These are phyloP conservation scores for Dictyostelium purpureum DNA, from an alignment of 78 protist species.

Conservation along the genomic window DNA sequence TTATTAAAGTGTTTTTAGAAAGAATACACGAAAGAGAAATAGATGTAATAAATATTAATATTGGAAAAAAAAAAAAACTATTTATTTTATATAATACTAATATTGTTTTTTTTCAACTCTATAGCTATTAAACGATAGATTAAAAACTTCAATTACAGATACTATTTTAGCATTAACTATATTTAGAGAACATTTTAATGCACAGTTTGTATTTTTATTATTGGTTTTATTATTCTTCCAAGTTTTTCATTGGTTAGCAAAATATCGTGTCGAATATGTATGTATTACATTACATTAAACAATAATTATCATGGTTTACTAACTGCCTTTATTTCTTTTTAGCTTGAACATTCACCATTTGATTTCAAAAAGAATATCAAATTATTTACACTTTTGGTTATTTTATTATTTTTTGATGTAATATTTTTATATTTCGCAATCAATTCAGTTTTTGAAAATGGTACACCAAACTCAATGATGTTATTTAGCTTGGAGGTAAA, in stretches of 20 bases:
- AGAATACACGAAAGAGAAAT: slow-evolving; percentile 74
- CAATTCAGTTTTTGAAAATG: background rate
- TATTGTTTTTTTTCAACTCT: background rate
- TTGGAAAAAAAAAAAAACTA: background rate
- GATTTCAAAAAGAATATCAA: slow-evolving; percentile 67
- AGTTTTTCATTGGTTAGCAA: slow-evolving; percentile 91
- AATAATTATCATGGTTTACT: background rate
- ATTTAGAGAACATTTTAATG: slow-evolving; percentile 91
- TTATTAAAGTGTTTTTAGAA: slow-evolving; percentile 58
- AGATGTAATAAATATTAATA: slow-evolving; percentile 38
- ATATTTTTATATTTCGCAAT: slow-evolving; percentile 51
- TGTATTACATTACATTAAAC: background rate
- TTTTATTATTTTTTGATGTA: slow-evolving; percentile 68
- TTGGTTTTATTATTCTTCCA: slow-evolving; percentile 85
- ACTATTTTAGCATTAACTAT: slow-evolving; percentile 93
- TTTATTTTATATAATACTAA: background rate
- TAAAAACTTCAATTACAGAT: slow-evolving; percentile 91
- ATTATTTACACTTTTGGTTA: slow-evolving; percentile 7
- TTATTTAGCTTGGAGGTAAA: slow-evolving; percentile 90
- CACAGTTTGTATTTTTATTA: slow-evolving; percentile 78
- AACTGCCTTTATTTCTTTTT: background rate
- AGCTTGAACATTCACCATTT: slow-evolving; percentile 89
- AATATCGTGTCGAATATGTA: slow-evolving; percentile 90
- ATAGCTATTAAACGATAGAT: slow-evolving; percentile 70
- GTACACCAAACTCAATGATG: slow-evolving; percentile 84